Evolutionary conservation across 139 green algal species (phyloP), one percentile per base, ranked within the genome.

Genomic region (Pedinophyceae sp.): DNA sequence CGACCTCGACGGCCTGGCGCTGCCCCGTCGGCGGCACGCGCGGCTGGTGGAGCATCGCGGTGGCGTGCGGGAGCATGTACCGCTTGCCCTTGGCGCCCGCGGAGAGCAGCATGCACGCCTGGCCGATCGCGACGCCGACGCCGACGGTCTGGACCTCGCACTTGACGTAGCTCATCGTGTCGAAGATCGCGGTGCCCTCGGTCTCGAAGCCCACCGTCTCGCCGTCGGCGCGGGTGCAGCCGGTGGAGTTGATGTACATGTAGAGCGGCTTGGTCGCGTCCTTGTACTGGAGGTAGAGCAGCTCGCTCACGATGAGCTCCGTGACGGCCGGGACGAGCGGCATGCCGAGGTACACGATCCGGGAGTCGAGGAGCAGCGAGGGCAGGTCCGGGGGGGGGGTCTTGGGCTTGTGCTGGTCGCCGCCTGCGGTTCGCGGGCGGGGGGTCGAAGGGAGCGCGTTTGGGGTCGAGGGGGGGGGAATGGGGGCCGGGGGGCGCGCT

Each of bases 31-130:
- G 79, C 2, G 90, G 88, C 51, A 94, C 71, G 10, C 86, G 75
- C 22, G 90, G 89, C 81, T 98, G 90, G 71, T 98, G 89, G 34
- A 98, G 80, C 88, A 98, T 97, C 26, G 90, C 89, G 45, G 83
- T 93, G 10, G 84, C 76, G 50, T 93, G 77, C 18, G 81, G 72
- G 27, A 93, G 75, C 83, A 93, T 93, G 59, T 78, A 91, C 19
- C 84, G 71, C 48, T 88, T 82, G 19, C 64, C 81, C 67, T 88
- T 86, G 24, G 64, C 46, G 27, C 81, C 80, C 0, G 81, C 77
- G 17, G 86, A 70, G 27, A 90, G 66, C 30, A 94, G 70, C 79
- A 93, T 83, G 71, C 74, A 82, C 1, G 79, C 65, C 72, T 94
- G 80, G 23, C 85, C 85, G 23, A 70, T 70, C 4, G 65, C 64